Evolutionary conservation across 2,329 filamentous ascomycete species (phyloP), one percentile per base, ranked within the genome.

Genomic region (Monosporascus sp.): DNA sequence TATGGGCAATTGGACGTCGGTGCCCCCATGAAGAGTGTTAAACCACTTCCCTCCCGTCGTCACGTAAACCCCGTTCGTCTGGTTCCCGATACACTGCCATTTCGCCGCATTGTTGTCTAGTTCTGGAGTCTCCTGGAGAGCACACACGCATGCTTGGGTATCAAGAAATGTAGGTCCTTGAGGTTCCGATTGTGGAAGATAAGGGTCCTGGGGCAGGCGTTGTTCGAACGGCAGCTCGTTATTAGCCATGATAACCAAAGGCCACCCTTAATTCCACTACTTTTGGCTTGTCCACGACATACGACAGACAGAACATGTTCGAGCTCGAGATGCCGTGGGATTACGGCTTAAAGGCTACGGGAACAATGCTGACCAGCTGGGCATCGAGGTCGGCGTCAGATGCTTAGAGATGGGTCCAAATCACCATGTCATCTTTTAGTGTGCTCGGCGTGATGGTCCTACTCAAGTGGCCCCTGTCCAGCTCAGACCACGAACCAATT

Each of bases 1-100:
- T 27, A 75, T 66, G 5, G 66, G 61, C 8, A 68, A 54, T 9
- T 61, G 52, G 24, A 64, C 22, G 2, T 57, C 60, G 27, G 11
- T 57, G 16, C 53, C 65, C 11, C 57, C 62, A 22, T 69, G 60
- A 2, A 64, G 50, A 24, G 68, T 62, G 14, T 67, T 63, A 54
- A 73, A 77, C 74, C 74, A 77, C 54, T 75, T 76, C 5, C 74
- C 74, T 3, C 61, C 66, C 20, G 60, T 71, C 19, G 64, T 63
- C 2, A 54, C 56, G 51, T 74, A 74, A 1, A 73, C 65, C 2
- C 65, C 66, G 44, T 73, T 61, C 0, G 71, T 75, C 56, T 75
- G 73, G 54, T 76, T 73, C 14, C 74, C 73, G 31, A 76, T 71
- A 56, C 74, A 77, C 54, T 74, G 72, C 74, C 74, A 77, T n/a